phyloP scores from a whole-genome alignment of 768 basidiomycete species.

The Xerocomus spinulosus region DNA sequence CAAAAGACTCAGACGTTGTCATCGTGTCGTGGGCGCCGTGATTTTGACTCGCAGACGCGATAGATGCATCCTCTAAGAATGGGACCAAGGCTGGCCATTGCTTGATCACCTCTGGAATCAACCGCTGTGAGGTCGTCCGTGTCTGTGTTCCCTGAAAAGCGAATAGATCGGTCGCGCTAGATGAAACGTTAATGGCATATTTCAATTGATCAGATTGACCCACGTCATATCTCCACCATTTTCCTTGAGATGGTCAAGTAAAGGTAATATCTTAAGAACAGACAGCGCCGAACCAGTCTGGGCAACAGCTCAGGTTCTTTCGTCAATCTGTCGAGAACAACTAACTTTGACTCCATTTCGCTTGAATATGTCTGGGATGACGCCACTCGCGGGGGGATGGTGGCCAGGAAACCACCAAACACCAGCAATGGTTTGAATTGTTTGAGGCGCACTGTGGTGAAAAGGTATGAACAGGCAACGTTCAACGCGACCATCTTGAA shows the following conservation, averaged over 20 bases:
- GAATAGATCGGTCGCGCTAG: conserved; percentile 74
- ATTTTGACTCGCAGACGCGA: conserved; percentile 40
- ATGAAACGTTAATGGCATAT: conserved; percentile 14
- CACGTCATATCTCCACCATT: conserved; percentile 65
- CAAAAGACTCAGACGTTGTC: conserved; percentile 25
- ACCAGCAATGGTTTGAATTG: conserved; percentile 37
- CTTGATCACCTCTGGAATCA: conserved; percentile 55
- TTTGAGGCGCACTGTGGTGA: conserved; percentile 10
- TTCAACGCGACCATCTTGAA: conserved; percentile 68
- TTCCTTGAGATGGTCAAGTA: conserved; percentile 67
- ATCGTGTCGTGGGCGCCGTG: conserved; percentile 26
- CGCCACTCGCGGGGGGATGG: conserved; percentile 33
- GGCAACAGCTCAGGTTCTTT: conserved; percentile 6
- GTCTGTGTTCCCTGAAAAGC: conserved; percentile 71
- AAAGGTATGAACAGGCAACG: conserved; percentile 40
- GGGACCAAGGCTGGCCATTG: conserved; percentile 65
- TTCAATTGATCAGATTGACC: conserved; percentile 22
- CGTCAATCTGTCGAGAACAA: conserved; percentile 4
- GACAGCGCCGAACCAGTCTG: conserved; percentile 79
- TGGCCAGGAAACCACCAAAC: conserved; percentile 72
- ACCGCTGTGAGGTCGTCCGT: conserved; percentile 38
- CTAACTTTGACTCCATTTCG: conserved; percentile 61
- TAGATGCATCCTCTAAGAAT: conserved; percentile 56
- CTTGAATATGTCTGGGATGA: conserved; percentile 74
- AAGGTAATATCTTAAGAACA: conserved; percentile 60